Base-by-base conservation (phyloP, 2,329 filamentous ascomycete genomes). In the Metarhizium album region DNA sequence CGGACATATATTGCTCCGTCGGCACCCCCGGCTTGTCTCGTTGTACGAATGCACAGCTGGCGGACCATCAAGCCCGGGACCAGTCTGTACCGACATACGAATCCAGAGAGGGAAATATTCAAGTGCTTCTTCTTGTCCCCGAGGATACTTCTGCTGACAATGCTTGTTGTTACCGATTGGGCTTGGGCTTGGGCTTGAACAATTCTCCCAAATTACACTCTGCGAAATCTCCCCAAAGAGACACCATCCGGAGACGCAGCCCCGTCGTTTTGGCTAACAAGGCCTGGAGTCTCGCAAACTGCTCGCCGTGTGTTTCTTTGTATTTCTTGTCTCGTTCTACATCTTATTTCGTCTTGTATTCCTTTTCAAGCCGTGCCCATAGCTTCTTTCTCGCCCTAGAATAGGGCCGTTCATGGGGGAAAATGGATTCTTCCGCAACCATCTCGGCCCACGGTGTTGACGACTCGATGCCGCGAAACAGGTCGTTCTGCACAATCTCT, bases 401-500 rank as follows among this genome's bases (percentile, higher is more conserved):
- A 14, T 40, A n/a, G 11, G 3, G 3, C 13, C 6, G 16, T 33
- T 38, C 14, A 18, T 23, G 14, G 35, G 16, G 14, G 11, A 52
- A 11, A 14, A 55, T 56, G 53, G 43, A 47, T 14, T 11, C 49
- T 8, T 48, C 40, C 18, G 35, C 49, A 18, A 27, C 38, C 9
- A 22, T 47, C 4, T 46, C 53, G n/a, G 29, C 43, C 9, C 40
- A 31, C 14, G 50, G 47, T 2, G 16, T 38, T 4, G 29, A 51
- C 20, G 20, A 49, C 9, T 35, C 51, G 14, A 40, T 56, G 9
- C 46, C 47, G 6, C 42, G 48, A 18, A 52, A 52, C 22, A 50
- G 16, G 14, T 56, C 52, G 16, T 50, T 52, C 29, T 51, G 29
- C 14, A 49, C 48, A 22, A 22, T 48, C 35, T 51, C 49, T 49